phyloP scores from a whole-genome alignment of 2,329 filamentous ascomycete species.

The Neopestalotiopsis clavispora region DNA sequence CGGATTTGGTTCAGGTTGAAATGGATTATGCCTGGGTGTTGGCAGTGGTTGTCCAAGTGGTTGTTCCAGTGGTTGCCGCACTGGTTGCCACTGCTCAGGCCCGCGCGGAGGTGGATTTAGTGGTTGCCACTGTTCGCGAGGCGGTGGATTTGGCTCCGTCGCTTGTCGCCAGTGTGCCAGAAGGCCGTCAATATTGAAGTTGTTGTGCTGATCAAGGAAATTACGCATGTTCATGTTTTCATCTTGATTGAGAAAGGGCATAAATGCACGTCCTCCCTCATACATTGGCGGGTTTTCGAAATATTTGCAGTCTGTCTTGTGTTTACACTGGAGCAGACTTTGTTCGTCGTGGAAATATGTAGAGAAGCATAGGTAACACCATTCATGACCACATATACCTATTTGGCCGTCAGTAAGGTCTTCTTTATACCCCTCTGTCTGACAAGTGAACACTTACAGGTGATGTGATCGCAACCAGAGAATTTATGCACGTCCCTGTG shows the following conservation, averaged over 20 bases:
- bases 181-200: too few species aligned
- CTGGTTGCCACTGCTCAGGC: too few species aligned
- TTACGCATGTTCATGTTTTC: background rate
- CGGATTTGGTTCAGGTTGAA: background rate
- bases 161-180: too few species aligned
- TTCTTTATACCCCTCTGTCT: too few species aligned
- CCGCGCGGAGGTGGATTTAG: too few species aligned
- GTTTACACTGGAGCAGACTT: conserved; percentile 37
- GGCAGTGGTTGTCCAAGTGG: background rate
- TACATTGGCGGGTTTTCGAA: conserved; percentile 29
- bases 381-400: conserved; percentile 43
- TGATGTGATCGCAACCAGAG: conserved; percentile 46
- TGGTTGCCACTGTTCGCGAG: too few species aligned
- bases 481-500: conserved; percentile 40
- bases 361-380: conserved; percentile 44
- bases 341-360: conserved; percentile 32
- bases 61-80: too few species aligned
- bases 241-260: conserved; percentile 21
- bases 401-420: background rate
- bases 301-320: conserved; percentile 34
- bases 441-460: conserved; percentile 36
- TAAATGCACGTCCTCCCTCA: conserved; percentile 30
- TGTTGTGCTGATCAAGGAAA: background rate
- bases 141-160: too few species aligned
- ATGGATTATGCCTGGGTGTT: background rate